Conservation (phyloP, 2,329 filamentous ascomycete genomes). For the Diaporthe australafricana region DNA sequence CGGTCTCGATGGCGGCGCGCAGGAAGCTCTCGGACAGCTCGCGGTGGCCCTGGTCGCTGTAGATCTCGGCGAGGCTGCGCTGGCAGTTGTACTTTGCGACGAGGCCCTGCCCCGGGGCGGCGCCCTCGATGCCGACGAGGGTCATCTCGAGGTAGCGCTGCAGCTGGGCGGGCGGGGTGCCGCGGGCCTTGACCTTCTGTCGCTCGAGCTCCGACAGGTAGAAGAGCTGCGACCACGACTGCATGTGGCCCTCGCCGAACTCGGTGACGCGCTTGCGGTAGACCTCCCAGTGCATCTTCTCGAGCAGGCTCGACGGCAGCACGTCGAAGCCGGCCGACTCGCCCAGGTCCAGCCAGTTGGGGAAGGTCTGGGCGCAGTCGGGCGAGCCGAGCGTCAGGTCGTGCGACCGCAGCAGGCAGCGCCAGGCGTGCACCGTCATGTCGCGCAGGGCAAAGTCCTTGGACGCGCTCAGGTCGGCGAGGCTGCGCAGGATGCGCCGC, state of each 20-base stretch:
- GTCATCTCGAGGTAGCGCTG: constrained; percentile 24
- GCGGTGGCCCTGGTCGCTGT: constrained; percentile 19
- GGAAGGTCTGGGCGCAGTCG: constrained; percentile 12
- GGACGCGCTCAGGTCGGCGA: constrained; percentile 22
- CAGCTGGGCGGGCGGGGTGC: constrained; percentile 1
- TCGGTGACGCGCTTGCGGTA: constrained; percentile 17
- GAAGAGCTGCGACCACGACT: constrained; percentile 26
- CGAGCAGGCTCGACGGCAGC: constrained; percentile 22
- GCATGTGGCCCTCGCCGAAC: not conserved
- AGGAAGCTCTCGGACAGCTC: constrained; percentile 16
- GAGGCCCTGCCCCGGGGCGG: not conserved
- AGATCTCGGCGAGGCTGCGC: constrained; percentile 25
- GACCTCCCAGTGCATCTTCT: constrained; percentile 25
- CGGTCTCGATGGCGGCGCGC: constrained; percentile 24
- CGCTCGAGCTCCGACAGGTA: constrained; percentile 35
- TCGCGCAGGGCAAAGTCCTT: constrained; percentile 29
- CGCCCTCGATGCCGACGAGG: not conserved
- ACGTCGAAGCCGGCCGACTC: constrained; percentile 32
- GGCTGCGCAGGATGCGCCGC: constrained; percentile 28
- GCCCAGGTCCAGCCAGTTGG: constrained; percentile 37
- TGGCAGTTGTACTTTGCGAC: constrained; percentile 31
- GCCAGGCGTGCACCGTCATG: constrained; percentile 30
- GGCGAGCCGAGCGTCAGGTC: constrained; percentile 22
- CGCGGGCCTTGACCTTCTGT: constrained; percentile 32
- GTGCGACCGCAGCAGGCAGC: constrained; percentile 30